Base-by-base conservation (phyloP, 1,284 basidiomycete species). In the Naganishia sp. region DNA sequence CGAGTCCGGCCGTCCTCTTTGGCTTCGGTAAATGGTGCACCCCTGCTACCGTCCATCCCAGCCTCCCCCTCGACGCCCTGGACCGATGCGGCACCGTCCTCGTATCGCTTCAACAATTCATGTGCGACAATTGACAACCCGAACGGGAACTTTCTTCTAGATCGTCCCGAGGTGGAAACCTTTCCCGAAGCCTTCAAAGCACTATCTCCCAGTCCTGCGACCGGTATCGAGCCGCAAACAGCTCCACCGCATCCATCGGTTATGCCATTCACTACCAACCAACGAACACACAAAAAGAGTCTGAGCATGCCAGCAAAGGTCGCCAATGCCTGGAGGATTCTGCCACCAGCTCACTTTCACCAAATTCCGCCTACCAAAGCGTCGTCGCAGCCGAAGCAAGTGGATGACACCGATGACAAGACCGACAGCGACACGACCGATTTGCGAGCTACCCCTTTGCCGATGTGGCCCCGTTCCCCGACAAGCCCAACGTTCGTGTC, bases 11-110 rank as follows among this genome's bases (percentile, higher is more conserved):
- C 57, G 16, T 33, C 57, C 28, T 61, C 57, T 50, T 13, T 61
- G 36, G 57, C 57, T 43, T 61, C 57, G 23, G 6, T 61, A n/a
- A 61, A 61, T 11, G 57, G 57, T 6, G 57, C 48, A 16, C 57
- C 48, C 9, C n/a, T 61, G 45, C 28, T 61, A 25, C 57, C 46
- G 9, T 61, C 57, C 31, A 61, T 61, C 21, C 57, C 57, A 33
- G 57, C 46, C 42, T 61, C 48, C 4, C 57, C 57, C 3, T 61
- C 48, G 36, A 39, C 36, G 36, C 13, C 36, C 4, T 39, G 36
- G 36, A 7, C 4, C 13, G 13, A 39, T 39, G 36, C 36, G 36
- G 36, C 10, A 10, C 36, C 36, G 36, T 39, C 36, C 36, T 39
- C 36, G 36, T 7, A 39, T 39, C 36, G 36, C 36, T 7, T 39